Base-by-base conservation (phyloP, 2,329 filamentous ascomycete species). In the Pestalotiopsis sp. region DNA sequence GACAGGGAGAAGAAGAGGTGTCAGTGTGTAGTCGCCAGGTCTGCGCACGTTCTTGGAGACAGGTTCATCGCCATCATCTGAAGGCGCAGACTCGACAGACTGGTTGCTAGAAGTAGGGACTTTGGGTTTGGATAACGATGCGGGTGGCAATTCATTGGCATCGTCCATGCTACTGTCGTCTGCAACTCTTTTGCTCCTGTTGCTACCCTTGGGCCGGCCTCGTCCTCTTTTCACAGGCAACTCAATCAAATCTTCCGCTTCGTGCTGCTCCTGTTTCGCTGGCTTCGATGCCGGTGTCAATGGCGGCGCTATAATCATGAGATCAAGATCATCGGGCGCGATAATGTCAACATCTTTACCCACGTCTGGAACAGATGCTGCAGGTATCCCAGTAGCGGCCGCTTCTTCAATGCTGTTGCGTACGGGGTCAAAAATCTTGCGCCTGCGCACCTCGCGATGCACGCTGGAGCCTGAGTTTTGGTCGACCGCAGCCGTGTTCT, bases 11-110 rank as follows among this genome's bases (percentile, higher is more conserved):
- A 98, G 86, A 13, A 91, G 85, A 0, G 90, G 87, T 0, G 94
- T 97, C 23, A 95, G 89, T 38, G 93, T 91, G 80, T 98, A 98
- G 80, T 96, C 93, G 1, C 93, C 92, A 0, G 91, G 91, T 0
- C 84, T 82, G 39, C 93, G 90, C 11, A 78, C 31, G 13, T 60
- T 49, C 9, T 56, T 39, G 2, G 31, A n/a, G 7, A 7, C 27
- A 27, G 36, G 20, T 25, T 11, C 25, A 12, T 66, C 49, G 12
- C 49, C 61, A 64, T 64, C 61, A 4, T 59, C 57, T 4, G 57
- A 59, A 14, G 17, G 23, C 13, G 39, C 11, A 17, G 39, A 31
- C 27, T 45, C 38, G 45, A 39, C 14, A 7, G 61, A 64, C 5
- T 2, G 38, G 12, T 12, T 17, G 17, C 25, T 6, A 20, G 4